phyloP scores from a whole-genome alignment of 2,329 filamentous ascomycete genomes.

The Cadophora malorum region DNA sequence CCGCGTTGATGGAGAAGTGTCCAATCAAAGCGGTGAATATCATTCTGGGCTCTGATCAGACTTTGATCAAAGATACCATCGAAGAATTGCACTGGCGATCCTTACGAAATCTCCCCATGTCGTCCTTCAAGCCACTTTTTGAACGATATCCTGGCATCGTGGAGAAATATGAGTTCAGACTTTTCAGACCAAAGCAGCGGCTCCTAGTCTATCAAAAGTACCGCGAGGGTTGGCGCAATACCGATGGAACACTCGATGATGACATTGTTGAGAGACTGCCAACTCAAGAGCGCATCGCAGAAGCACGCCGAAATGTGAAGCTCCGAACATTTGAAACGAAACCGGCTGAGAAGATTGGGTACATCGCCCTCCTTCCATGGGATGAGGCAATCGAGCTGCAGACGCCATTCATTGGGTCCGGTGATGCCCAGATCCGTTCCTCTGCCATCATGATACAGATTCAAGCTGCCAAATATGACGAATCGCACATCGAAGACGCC shows the following conservation, averaged over 20 bases:
- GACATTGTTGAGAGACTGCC: conserved; percentile 18
- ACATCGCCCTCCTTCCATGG: conserved; percentile 28
- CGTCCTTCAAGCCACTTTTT: conserved; percentile 11
- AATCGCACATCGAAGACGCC: conserved; percentile 23
- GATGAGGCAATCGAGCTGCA: conserved; percentile 29
- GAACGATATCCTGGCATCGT: conserved; percentile 44
- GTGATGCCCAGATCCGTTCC: conserved; percentile 22
- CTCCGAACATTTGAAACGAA: conserved; percentile 21
- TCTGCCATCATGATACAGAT: conserved; percentile 22
- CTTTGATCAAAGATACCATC: background rate
- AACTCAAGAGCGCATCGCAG: conserved; percentile 12
- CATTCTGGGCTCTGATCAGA: conserved; percentile 20
- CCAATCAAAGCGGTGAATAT: conserved; percentile 21
- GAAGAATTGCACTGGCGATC: conserved; percentile 9
- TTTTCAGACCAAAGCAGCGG: conserved; percentile 56
- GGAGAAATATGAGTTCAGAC: conserved; percentile 52
- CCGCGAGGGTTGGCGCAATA: conserved; percentile 20
- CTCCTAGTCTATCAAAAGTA: conserved; percentile 12
- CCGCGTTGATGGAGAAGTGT: conserved; percentile 1
- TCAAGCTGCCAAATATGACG: conserved; percentile 24
- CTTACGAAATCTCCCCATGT: conserved; percentile 15
- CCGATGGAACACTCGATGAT: conserved; percentile 11
- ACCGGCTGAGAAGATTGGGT: conserved; percentile 22
- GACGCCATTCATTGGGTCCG: conserved; percentile 23
- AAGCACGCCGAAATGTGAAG: conserved; percentile 28